Base-by-base conservation (phyloP, 2,329 filamentous ascomycete species). In the Apiospora koreana region DNA sequence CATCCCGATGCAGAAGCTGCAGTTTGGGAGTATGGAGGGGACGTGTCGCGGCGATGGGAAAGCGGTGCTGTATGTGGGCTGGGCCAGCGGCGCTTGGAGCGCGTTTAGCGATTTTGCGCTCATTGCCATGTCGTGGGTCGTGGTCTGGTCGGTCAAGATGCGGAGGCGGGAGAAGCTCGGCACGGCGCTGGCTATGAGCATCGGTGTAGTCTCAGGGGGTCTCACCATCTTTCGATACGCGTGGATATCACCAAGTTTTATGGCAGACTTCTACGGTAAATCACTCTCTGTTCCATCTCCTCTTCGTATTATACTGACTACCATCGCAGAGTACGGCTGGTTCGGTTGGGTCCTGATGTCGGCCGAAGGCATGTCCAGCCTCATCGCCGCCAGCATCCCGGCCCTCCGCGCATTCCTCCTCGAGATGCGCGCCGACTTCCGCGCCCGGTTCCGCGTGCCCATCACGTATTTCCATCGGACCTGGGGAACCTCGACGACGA, bases 31-130 rank as follows among this genome's bases (percentile, higher is more conserved):
- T 6, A 62, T 65, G 58, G 31, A 38, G 31, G 58, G 58, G 2
- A 25, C 23, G 18, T 65, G 58, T 9, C 31, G 31, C 18, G 31
- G 31, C 21, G 38, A 42, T 10, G 31, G 31, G 1, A 38, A 4
- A 31, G 18, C 38, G 31, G 38, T 65, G 31, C 48, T 70, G n/a
- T 70, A 70, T 25, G 31, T 70, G 35, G 69, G 69, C 41, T 70
- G 58, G 50, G 69, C 67, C 7, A 70, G 69, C 46, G 69, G 66
- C 9, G 58, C 42, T 7, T 71, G 70, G 70, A 69, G 62, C 38
- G 70, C 70, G 38, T 54, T 67, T 12, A 69, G 68, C 14, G 70
- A 71, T n/a, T 71, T 71, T 31, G 68, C 64, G n/a, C 42, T 71
- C 5, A 50, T 65, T 4, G n/a, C 65, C 6, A 42, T 71, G 18